phyloP scores from a whole-genome alignment of 2,329 filamentous ascomycete species.

The Xylariaceae sp. region DNA sequence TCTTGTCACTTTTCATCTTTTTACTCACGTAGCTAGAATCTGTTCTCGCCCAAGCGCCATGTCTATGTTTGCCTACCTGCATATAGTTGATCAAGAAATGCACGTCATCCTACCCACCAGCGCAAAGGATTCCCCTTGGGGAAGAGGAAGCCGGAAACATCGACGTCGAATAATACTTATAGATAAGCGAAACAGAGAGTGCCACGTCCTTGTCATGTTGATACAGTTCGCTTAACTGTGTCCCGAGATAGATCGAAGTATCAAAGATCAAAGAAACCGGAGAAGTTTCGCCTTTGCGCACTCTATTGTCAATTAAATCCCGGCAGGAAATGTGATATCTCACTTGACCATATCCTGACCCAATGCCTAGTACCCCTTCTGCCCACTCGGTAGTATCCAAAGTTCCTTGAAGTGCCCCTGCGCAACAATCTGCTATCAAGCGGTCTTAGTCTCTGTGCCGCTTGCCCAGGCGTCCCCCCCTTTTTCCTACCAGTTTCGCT shows the following conservation, averaged over 20 bases:
- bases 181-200: background rate
- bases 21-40: background rate
- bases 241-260: background rate
- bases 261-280: slow-evolving; percentile 2
- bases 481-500: slow-evolving; percentile 1
- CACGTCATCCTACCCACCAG: background rate
- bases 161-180: background rate
- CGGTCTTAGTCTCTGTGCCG: slow-evolving; percentile 9
- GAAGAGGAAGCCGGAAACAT: background rate
- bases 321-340: slow-evolving; percentile 14
- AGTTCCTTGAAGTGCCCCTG: background rate
- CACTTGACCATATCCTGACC: slow-evolving; percentile 13
- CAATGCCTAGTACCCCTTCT: slow-evolving; percentile 1
- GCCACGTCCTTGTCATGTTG: background rate
- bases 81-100: slow-evolving; percentile 1
- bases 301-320: slow-evolving; percentile 23
- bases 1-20: background rate
- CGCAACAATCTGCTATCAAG: slow-evolving; percentile 21
- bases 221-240: background rate
- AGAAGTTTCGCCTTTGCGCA: slow-evolving; percentile 12
- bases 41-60: background rate
- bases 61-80: slow-evolving; percentile 8
- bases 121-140: background rate
- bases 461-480: slow-evolving; percentile 8
- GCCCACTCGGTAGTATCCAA: slow-evolving; percentile 6